Evolutionary conservation across 208 protist genomes (phyloP), one percentile per base, ranked within the genome.

Genomic region (Trypanosoma cruzi): DNA sequence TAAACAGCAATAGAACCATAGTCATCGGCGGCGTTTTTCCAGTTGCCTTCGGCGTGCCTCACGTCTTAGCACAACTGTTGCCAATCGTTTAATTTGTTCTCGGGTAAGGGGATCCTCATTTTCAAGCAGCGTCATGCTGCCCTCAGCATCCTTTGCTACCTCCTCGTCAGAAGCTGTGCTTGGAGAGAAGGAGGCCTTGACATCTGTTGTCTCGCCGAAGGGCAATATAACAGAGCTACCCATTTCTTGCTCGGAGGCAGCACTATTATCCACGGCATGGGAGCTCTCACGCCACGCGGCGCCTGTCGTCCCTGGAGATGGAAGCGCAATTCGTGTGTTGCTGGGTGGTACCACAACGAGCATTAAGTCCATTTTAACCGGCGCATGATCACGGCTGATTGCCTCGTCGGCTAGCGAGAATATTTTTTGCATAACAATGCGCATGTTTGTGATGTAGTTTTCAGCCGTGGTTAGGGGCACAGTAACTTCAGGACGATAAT

Each of bases 31-130:
- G 22, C 55, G 50, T 44, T 66, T 53, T 32, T 84, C 79, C 28
- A 73, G 67, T 57, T 79, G 72, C 36, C 62, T 18, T 11, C 79
- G 75, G 20, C 73, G 48, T n/a, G 49, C 53, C 55, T 86, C 78
- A 0, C 82, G 77, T 8, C 60, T 49, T 29, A 81, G 37, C 2
- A 92, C 73, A 26, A 73, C 34, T 28, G 71, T 75, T 2, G 86
- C 82, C 71, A 92, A 81, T 29, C 67, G 57, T 74, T 92, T 92
- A 36, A 92, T 80, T 61, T 92, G 83, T 10, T 82, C 82, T 13
- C 86, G 80, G 22, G 61, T 58, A 49, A 92, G 76, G 36, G 86
- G 86, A 20, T 87, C 86, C 36, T 83, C 78, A 28, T 59, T 63
- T 3, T 69, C 57, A 8, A 64, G 22, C 6, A 64, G 73, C 73